Evolutionary conservation across 768 basidiomycete genomes (phyloP).

Genomic region (Kwoniella sp.): DNA sequence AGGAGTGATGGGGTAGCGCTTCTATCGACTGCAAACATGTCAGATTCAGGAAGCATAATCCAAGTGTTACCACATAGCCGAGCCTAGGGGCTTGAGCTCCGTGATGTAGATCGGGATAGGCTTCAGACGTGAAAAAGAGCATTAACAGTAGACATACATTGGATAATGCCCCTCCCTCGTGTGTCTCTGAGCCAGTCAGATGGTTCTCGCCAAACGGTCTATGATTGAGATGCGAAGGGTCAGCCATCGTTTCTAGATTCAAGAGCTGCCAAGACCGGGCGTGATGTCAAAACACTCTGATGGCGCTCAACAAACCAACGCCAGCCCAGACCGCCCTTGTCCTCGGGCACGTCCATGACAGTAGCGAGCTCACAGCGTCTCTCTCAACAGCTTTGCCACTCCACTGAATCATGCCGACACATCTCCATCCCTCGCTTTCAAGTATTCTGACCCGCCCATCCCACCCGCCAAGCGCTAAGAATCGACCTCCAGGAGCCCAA

Average conservation of each 20-base stretch:
- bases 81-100: too few relatives aligned
- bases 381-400: conserved; percentile 16
- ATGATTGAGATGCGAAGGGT: conserved; percentile 1
- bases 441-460: conserved; percentile 72
- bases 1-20: conserved; percentile 20
- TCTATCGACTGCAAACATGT: conserved; percentile 46
- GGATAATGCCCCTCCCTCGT: conserved; percentile 80
- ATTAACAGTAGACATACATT: conserved; percentile 73
- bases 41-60: too few relatives aligned
- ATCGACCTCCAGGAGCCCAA: conserved; percentile 86
- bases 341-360: too few relatives aligned
- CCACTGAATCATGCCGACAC: conserved; percentile 39
- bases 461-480: conserved; percentile 80
- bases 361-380: conserved; percentile 29
- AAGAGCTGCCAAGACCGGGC: too few relatives aligned
- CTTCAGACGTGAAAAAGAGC: too few relatives aligned
- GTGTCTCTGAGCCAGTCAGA: conserved; percentile 79
- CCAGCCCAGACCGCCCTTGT: too few relatives aligned
- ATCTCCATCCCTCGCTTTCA: conserved; percentile 53
- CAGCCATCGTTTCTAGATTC: too few relatives aligned
- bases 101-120: too few relatives aligned
- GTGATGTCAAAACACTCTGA: too few relatives aligned
- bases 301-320: too few relatives aligned
- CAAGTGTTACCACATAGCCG: too few relatives aligned
- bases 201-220: conserved; percentile 87